Conservation (phyloP, 345 rosid genomes). For the Orychophragmus violaceus region DNA sequence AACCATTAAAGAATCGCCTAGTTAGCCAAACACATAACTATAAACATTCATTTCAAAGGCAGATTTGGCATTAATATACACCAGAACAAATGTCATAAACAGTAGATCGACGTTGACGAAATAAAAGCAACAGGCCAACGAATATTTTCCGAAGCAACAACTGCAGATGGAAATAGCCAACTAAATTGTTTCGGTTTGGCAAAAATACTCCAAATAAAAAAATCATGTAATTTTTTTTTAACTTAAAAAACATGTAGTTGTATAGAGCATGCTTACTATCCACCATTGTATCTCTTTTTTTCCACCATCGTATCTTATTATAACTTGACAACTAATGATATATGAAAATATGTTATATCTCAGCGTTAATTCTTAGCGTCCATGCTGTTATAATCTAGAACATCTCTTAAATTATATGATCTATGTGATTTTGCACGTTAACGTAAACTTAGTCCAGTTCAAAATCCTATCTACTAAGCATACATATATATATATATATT, state of each 20-base stretch:
- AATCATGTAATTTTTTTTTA: no score
- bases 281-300: not conserved
- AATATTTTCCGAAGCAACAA: slow-evolving; percentile 10
- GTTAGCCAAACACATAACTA: no score
- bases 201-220: no score
- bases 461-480: not conserved
- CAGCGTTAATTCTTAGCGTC: not conserved
- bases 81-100: no score
- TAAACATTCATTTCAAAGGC: no score
- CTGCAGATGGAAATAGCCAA: not conserved
- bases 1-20: no score
- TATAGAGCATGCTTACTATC: not conserved
- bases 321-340: not conserved
- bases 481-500: not conserved
- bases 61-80: no score
- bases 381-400: slow-evolving; percentile 3
- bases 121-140: not conserved
- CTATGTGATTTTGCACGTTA: slow-evolving; percentile 14
- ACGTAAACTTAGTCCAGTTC: not conserved
- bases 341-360: not conserved
- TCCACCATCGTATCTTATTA: no score
- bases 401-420: not conserved
- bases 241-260: not conserved
- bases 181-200: not conserved
- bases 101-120: slow-evolving; percentile 16